Evolutionary conservation across 2,329 filamentous ascomycete species (phyloP).

Genomic region (Beauveria rudraprayagi): DNA sequence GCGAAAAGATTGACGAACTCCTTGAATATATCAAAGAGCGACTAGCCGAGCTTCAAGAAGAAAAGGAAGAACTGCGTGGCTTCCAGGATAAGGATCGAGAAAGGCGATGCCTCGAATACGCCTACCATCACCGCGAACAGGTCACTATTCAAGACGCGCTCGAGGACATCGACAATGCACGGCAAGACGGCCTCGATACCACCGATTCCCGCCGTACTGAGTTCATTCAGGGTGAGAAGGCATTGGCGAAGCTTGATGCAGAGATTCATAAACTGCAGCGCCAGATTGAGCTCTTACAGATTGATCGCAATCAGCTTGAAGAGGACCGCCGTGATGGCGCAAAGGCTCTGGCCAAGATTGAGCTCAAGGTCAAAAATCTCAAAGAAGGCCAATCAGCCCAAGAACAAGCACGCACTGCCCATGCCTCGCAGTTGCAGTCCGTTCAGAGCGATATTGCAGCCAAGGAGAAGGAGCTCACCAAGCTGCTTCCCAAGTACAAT

Average conservation of each 20-base stretch:
- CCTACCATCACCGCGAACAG: conserved; percentile 86
- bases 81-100: conserved; percentile 95
- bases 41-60: conserved; percentile 82
- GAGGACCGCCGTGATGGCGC: conserved; percentile 80
- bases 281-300: conserved; percentile 72
- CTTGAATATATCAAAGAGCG: conserved; percentile 88
- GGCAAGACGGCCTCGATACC: conserved; percentile 75
- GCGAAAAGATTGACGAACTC: conserved; percentile 86
- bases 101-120: conserved; percentile 85
- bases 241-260: conserved; percentile 66
- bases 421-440: conserved; percentile 62
- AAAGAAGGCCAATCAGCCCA: conserved; percentile 74
- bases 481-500: conserved; percentile 70
- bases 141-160: conserved; percentile 68
- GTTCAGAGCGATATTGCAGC: conserved; percentile 66
- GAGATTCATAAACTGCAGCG: conserved; percentile 75
- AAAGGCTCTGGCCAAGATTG: conserved; percentile 72
- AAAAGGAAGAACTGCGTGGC: conserved; percentile 89
- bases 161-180: conserved; percentile 72
- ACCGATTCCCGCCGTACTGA: conserved; percentile 72
- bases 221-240: conserved; percentile 71
- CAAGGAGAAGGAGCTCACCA: conserved; percentile 68
- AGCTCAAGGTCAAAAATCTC: conserved; percentile 75
- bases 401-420: conserved; percentile 62
- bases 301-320: conserved; percentile 82